Evolutionary conservation across 2,329 filamentous ascomycete species (phyloP), one percentile per base, ranked within the genome.

Genomic region (Alternaria brassicae): DNA sequence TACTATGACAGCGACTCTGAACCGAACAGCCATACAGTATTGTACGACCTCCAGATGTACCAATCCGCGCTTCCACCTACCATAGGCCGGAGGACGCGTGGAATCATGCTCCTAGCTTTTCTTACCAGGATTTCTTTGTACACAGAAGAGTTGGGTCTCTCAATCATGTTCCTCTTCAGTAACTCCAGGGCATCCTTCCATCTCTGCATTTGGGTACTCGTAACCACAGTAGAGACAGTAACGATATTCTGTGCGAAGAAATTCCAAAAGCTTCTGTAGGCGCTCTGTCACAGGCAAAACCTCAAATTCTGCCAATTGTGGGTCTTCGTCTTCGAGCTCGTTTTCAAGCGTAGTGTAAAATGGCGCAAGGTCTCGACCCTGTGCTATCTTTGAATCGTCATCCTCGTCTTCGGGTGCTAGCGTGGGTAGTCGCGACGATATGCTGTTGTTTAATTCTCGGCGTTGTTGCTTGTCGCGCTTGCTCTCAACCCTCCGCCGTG

Each of bases 161-260:
- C 75, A 89, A 67, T 87, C 87, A 73, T 89, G 87, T 70, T 97
- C 93, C 72, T 97, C 93, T 78, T 97, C 95, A 0, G 88, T 91
- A 34, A 89, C 56, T 1, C 95, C 95, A 0, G 95, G 94, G 82
- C 95, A 99, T 0, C 91, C 93, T 12, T 95, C 92, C 89, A 97
- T 89, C 34, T 81, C 78, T 34, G 81, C 81, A 71, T 92, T 88
- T 0, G 88, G 85, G 75, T 97, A 99, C 52, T 82, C 82, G 77
- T 85, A 90, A 77, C 97, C 98, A 79, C 95, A 99, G 91, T 93
- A 99, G 75, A 97, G 97, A 80, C 95, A 99, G 75, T 99, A 99
- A 42, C 83, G 79, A 72, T 92, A 87, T 72, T 85, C 85, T 48
- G 87, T 82, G 36, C 95, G 85, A 53, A 99, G 77, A 77, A 91